These are phyloP conservation scores for Fusarium marasasianum DNA, from an alignment of 2,329 filamentous ascomycete species.

Conservation along the genomic window DNA sequence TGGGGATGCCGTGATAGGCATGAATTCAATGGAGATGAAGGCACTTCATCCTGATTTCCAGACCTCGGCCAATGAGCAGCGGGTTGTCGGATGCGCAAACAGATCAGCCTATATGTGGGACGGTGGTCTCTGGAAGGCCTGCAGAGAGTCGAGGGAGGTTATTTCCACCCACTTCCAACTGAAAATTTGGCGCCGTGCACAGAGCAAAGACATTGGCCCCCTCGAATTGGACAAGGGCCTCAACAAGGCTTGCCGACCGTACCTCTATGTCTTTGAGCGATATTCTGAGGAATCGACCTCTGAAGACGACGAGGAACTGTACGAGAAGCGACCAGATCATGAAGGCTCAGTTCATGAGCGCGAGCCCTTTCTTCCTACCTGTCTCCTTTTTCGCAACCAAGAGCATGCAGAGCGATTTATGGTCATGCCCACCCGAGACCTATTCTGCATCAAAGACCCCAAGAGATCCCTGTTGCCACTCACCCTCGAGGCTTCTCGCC, in stretches of 20 bases:
- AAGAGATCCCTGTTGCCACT: fast-evolving
- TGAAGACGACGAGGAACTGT: no score
- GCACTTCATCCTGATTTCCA: neutral
- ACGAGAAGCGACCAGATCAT: no score
- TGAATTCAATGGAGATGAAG: neutral
- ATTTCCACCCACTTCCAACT: neutral
- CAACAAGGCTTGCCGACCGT: neutral
- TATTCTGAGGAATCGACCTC: fast-evolving
- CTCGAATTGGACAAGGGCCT: neutral
- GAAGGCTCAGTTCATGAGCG: no score
- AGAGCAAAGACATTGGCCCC: fast-evolving
- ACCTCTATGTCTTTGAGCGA: neutral
- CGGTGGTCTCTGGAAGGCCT: slow-evolving; percentile 1
- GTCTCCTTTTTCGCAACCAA: fast-evolving
- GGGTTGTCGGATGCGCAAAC: neutral
- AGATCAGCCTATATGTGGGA: slow-evolving; percentile 10
- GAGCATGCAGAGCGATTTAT: neutral
- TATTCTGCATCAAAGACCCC: neutral
- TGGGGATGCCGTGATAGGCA: no score
- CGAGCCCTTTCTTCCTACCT: neutral
- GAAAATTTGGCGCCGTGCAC: fast-evolving
- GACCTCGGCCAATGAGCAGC: neutral
- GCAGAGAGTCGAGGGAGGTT: neutral
- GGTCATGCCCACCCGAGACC: neutral
- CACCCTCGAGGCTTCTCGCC: fast-evolving